These are phyloP conservation scores for Imleria badia DNA, from an alignment of 768 basidiomycete species.

Conservation along the genomic window DNA sequence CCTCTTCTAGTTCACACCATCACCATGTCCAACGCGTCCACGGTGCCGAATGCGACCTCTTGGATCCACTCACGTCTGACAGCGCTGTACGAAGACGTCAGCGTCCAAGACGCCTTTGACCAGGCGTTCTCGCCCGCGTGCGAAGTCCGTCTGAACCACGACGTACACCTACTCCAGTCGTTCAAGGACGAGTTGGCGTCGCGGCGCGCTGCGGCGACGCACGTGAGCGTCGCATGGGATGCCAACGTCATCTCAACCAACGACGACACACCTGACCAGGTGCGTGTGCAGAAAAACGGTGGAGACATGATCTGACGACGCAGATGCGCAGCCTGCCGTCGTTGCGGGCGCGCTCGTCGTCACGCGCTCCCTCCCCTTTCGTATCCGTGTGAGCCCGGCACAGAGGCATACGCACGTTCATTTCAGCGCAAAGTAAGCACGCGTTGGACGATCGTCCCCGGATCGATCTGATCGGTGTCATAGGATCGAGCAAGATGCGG, in stretches of 20 bases:
- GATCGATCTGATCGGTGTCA: background rate
- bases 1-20: background rate
- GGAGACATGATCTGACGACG: too few relatives aligned
- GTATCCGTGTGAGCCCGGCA: conserved; percentile 40
- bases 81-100: conserved; percentile 25
- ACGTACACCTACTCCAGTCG: conserved; percentile 15
- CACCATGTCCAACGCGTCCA: background rate
- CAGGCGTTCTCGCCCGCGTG: conserved; percentile 33
- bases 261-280: conserved; percentile 19
- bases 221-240: conserved; percentile 35
- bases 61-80: conserved; percentile 35
- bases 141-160: conserved; percentile 37
- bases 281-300: conserved; percentile 2
- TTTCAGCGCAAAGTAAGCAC: conserved; percentile 42
- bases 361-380: conserved; percentile 39
- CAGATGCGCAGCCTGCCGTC: conserved; percentile 29
- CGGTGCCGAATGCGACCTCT: conserved; percentile 4
- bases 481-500: conserved; percentile 28
- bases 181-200: conserved; percentile 30
- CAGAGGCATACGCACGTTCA: conserved; percentile 32
- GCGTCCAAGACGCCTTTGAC: conserved; percentile 24
- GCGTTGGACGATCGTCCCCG: background rate
- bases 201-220: conserved; percentile 16
- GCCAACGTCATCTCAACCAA: conserved; percentile 32
- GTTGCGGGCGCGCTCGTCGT: conserved; percentile 42